These are phyloP conservation scores for Magnaporthiopsis rhizophila DNA, from an alignment of 2,329 filamentous ascomycete genomes.

Conservation along the genomic window DNA sequence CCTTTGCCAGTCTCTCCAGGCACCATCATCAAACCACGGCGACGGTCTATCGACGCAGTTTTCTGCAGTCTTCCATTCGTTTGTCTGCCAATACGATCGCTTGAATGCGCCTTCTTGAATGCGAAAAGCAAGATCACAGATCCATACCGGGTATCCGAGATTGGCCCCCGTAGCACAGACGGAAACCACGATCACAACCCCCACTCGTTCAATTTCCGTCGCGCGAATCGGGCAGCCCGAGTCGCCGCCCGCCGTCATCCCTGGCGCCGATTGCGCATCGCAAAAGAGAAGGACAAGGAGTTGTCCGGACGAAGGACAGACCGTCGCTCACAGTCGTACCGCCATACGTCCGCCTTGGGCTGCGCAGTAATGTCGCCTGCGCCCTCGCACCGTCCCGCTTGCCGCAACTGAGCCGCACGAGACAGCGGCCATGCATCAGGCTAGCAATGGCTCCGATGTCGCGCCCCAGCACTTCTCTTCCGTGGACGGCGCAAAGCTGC, in stretches of 20 bases:
- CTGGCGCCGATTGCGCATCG: neutral
- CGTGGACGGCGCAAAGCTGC: neutral
- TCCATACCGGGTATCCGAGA: neutral
- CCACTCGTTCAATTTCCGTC: neutral
- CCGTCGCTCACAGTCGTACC: neutral
- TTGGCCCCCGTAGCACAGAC: neutral
- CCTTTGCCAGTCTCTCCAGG: slow-evolving; percentile 16
- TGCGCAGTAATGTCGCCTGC: neutral
- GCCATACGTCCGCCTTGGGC: neutral
- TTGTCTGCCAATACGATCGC: neutral
- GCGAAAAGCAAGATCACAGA: too few relatives aligned
- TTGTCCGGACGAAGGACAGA: neutral
- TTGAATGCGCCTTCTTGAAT: neutral
- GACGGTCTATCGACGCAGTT: neutral
- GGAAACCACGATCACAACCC: neutral
- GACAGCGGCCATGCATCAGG: neutral
- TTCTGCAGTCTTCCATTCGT: neutral
- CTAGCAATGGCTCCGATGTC: neutral
- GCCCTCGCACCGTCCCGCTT: neutral
- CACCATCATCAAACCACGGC: neutral
- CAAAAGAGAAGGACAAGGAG: neutral
- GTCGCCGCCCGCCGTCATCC: neutral
- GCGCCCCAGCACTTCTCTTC: neutral
- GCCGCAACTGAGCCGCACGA: neutral
- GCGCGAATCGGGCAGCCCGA: neutral